phyloP scores from a whole-genome alignment of 2,329 filamentous ascomycete genomes.

The Monosporascus sp. region DNA sequence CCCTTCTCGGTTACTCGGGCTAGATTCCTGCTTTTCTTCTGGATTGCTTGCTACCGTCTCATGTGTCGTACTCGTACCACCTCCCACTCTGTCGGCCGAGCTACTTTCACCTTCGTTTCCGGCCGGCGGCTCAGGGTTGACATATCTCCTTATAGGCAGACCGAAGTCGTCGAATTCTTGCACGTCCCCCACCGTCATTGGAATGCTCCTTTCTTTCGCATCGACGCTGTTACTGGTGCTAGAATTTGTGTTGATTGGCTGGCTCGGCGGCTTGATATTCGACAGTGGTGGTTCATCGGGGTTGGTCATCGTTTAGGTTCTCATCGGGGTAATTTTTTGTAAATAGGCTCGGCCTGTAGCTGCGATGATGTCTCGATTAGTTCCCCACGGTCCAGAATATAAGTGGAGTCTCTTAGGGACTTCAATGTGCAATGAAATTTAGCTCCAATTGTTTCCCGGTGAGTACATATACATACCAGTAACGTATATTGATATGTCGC shows the following conservation, averaged over 20 bases:
- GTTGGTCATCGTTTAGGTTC: neutral
- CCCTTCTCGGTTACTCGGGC: neutral
- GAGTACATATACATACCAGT: no score
- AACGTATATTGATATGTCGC: no score
- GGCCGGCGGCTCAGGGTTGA: conserved; percentile 23
- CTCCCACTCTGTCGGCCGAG: conserved; percentile 5
- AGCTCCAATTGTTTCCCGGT: no score
- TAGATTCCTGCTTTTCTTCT: conserved; percentile 4
- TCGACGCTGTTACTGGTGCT: conserved; percentile 1
- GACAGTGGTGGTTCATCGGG: conserved; percentile 10
- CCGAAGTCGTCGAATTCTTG: conserved; percentile 67
- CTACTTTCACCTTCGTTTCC: conserved; percentile 4
- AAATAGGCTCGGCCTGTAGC: no score
- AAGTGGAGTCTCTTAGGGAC: no score
- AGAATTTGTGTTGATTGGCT: conserved; percentile 15
- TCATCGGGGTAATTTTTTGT: neutral
- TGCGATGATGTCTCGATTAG: no score
- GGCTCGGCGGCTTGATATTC: conserved; percentile 12
- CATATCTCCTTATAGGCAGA: conserved; percentile 54
- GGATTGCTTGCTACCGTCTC: conserved; percentile 5
- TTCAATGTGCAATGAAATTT: no score
- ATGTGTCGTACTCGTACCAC: neutral
- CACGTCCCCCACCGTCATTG: conserved; percentile 27
- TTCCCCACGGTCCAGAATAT: no score
- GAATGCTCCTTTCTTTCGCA: conserved; percentile 18